Percentiles rank a stretch among this genome's conserved stretches.
Conservation (phyloP, 1,284 basidiomycete species). For the Apiotrichum veenhuisii region DNA sequence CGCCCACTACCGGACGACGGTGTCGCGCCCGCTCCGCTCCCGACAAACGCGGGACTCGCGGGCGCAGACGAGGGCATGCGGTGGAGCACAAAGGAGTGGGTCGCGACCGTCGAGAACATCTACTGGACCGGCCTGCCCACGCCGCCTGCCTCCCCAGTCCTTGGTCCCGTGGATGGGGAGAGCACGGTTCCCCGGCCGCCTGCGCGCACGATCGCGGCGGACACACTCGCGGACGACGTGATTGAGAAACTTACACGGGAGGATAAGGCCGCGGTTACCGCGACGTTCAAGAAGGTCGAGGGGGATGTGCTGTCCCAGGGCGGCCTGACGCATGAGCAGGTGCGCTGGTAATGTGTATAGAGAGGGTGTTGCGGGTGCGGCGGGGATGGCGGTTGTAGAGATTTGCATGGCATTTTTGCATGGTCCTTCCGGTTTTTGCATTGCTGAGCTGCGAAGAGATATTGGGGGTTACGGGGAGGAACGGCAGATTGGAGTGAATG, state of each 20-base stretch:
- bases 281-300: slow-evolving; percentile 79
- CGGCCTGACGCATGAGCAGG: slow-evolving; percentile 57
- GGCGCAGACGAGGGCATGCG: slow-evolving; percentile 51
- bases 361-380: too few relatives aligned
- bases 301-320: slow-evolving; percentile 67
- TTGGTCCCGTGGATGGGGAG: background rate
- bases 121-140: slow-evolving; percentile 65
- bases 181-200: slow-evolving; percentile 4
- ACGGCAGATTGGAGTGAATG: too few relatives aligned
- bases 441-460: too few relatives aligned
- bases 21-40: slow-evolving; percentile 21
- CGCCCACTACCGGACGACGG: slow-evolving; percentile 56
- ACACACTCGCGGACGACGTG: slow-evolving; percentile 53
- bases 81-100: slow-evolving; percentile 64
- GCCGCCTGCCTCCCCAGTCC: slow-evolving; percentile 54
- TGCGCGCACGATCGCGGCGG: slow-evolving; percentile 36
- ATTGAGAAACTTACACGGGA: slow-evolving; percentile 49
- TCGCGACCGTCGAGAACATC: slow-evolving; percentile 65
- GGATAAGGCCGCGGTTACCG: slow-evolving; percentile 57
- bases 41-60: slow-evolving; percentile 20
- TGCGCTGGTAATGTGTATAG: slow-evolving; percentile 63
- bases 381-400: too few relatives aligned
- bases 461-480: too few relatives aligned
- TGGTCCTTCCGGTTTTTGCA: too few relatives aligned
- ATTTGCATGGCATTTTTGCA: too few relatives aligned